Evolutionary conservation across 2,329 filamentous ascomycete species (phyloP).

Genomic region (Exophiala bonariae): DNA sequence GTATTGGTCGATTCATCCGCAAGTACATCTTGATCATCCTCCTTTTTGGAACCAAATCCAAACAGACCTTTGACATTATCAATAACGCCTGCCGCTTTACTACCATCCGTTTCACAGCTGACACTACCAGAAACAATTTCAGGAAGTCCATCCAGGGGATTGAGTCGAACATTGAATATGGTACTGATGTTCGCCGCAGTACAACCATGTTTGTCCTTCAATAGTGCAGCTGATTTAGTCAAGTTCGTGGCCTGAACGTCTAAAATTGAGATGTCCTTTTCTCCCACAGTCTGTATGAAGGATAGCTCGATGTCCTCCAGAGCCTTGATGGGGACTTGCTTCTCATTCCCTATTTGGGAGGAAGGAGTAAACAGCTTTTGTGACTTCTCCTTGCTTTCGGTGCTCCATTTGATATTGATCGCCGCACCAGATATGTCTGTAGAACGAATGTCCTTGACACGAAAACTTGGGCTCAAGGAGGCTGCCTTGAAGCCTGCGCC

Average conservation of each 20-base stretch:
- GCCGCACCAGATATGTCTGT: constrained; percentile 75
- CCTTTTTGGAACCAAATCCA: constrained; percentile 89
- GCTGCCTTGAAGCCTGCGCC: constrained; percentile 94
- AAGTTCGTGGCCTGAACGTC: constrained; percentile 78
- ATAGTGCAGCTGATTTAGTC: constrained; percentile 74
- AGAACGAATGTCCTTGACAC: constrained; percentile 92
- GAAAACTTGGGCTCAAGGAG: constrained; percentile 88
- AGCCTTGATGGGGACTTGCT: constrained; percentile 82
- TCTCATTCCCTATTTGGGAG: constrained; percentile 74
- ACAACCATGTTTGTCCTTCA: constrained; percentile 79
- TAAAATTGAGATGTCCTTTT: constrained; percentile 61
- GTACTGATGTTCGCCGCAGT: constrained; percentile 74
- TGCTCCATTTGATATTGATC: constrained; percentile 72
- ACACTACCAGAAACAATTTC: constrained; percentile 74
- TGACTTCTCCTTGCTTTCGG: constrained; percentile 68
- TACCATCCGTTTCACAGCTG: constrained; percentile 77
- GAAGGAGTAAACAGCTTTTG: constrained; percentile 81
- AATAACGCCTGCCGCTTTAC: constrained; percentile 77
- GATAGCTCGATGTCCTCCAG: constrained; percentile 76
- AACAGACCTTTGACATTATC: constrained; percentile 96
- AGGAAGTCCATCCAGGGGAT: constrained; percentile 72
- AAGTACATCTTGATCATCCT: constrained; percentile 68
- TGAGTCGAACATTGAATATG: constrained; percentile 74
- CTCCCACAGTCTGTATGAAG: constrained; percentile 71
- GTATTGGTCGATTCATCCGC: constrained; percentile 56